A percentile compares a stretch with the other conserved stretches of the same genome.
Evolutionary conservation across 2,329 filamentous ascomycete species (phyloP).

Genomic region (Penicillium crustosum): DNA sequence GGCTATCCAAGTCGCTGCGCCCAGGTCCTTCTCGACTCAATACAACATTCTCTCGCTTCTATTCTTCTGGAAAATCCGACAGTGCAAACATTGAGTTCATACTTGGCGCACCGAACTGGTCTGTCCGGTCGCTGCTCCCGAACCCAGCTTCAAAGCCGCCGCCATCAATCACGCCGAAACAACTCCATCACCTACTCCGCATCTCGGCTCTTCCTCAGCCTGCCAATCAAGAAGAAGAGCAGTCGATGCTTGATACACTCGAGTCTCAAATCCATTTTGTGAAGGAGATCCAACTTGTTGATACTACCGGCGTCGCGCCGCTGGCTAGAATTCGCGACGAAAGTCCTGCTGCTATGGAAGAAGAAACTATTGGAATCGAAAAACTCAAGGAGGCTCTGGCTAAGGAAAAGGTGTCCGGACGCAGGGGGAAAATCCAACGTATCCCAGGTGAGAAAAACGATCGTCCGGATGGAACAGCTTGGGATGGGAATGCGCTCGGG

Average conservation of each 20-base stretch:
- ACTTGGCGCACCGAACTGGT: constrained; percentile 76
- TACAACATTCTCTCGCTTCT: constrained; percentile 16
- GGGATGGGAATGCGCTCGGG: constrained; percentile 70
- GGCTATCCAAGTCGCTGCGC: constrained; percentile 17
- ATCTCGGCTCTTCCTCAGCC: constrained; percentile 84
- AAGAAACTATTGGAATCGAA: constrained; percentile 42
- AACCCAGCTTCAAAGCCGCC: constrained; percentile 31
- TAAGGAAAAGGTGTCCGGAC: constrained; percentile 43
- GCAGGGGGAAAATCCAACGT: constrained; percentile 50
- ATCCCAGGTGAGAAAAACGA: constrained; percentile 30
- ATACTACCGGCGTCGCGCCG: constrained; percentile 71
- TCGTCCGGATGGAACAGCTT: constrained; percentile 49
- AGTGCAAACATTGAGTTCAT: constrained; percentile 44
- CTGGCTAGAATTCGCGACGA: constrained; percentile 78
- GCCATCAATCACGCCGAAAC: constrained; percentile 58
- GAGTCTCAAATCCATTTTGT: constrained; percentile 87
- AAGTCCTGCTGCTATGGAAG: constrained; percentile 40
- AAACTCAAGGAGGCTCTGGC: constrained; percentile 39
- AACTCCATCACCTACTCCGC: constrained; percentile 80
- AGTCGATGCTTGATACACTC: constrained; percentile 70
- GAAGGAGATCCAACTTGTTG: constrained; percentile 75
- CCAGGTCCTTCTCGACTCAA: constrained; percentile 3
- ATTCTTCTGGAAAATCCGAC: constrained; percentile 25
- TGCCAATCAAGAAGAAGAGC: constrained; percentile 60
- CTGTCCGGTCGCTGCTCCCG: constrained; percentile 72